Percentiles rank a stretch among this genome's conserved stretches.
Evolutionary conservation across 225 moss, liverwort and hornwort species (phyloP).

Genomic region (Marchantia paleacea): DNA sequence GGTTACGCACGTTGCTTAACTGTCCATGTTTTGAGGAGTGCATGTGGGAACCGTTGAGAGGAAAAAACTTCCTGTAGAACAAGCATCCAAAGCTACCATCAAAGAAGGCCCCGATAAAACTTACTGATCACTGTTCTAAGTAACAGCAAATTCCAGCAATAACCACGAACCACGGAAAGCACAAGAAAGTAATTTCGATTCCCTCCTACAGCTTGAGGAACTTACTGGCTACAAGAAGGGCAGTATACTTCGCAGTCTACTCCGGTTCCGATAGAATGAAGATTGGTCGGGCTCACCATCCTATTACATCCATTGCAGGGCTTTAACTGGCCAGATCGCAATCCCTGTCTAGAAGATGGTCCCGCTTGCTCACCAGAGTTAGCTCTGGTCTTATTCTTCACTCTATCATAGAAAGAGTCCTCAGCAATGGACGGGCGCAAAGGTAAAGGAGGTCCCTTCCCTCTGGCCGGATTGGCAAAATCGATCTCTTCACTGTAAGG

Average conservation of each 20-base stretch:
- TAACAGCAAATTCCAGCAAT: no score
- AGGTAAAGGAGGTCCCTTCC: constrained; percentile 16
- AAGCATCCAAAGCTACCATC: not conserved
- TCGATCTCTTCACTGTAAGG: constrained; percentile 26
- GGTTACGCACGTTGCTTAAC: not conserved
- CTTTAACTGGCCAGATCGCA: constrained; percentile 25
- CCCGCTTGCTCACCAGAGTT: constrained; percentile 36
- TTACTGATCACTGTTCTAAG: no score
- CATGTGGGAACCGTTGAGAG: not conserved
- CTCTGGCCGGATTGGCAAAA: constrained; percentile 16
- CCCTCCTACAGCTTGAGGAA: not conserved
- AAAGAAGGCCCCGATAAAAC: not conserved
- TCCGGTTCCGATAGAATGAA: not conserved
- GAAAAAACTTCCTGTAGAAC: constrained; percentile 6
- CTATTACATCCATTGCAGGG: constrained; percentile 20
- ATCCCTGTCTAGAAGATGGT: constrained; percentile 30
- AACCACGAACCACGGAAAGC: no score
- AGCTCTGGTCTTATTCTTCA: constrained; percentile 20
- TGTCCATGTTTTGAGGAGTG: not conserved
- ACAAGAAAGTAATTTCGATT: no score
- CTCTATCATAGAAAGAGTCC: constrained; percentile 10
- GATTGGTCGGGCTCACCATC: constrained; percentile 2
- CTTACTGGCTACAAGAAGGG: constrained; percentile 25
- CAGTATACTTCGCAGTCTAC: constrained; percentile 6
- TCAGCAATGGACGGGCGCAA: constrained; percentile 7